Evolutionary conservation across 164 flowering plant genomes (phyloP), one percentile per base, ranked within the genome.

Genomic region (Pachysandra terminalis): DNA sequence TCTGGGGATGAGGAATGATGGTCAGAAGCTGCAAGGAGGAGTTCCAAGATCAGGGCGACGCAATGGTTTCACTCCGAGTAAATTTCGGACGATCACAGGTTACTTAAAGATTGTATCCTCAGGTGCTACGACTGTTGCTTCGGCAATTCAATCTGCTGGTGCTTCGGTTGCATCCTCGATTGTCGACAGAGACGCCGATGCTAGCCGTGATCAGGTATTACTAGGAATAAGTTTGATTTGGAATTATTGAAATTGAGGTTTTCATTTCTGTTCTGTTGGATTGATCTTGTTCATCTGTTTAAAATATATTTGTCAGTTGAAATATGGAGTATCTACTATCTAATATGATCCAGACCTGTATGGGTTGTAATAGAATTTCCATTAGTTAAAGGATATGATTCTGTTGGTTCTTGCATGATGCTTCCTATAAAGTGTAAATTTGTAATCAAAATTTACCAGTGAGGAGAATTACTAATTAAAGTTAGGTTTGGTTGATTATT

Each of bases 121-220:
- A 0, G 97, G 97, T 40, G 97, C 97, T 17, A 88, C 94, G 2
- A 82, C 79, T 5, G 94, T 92, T 7, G 96, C 97, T 5, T 83
- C 87, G 0, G 66, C 83, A 2, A 85, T 86, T 19, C 71, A 86
- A 72, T 87, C 96, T 0, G 96, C 93, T 19, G 76, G 79, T 9
- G 90, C 84, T 0, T 85, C 94, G 0, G 96, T 84, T 26, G 93
- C 96, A 0, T 80, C 87, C 0, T 76, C 91, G 2, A 80, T 90
- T 73, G 93, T 78, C 65, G 93, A 90, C 61, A 81, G 85, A 69
- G 90, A 80, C 26, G 81, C 64, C 61, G 92, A 81, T 63, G 66
- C 77, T 28, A 41, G 61, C 65, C 78, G 71, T 66, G 90, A 87
- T 85, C 90, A 83, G 90, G 97, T 90, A 80, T 17, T 59, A 14